A percentile compares a stretch with the other conserved stretches of the same genome.
These are phyloP conservation scores for Cordia subcordata DNA, from an alignment of 257 asterid species.

Conservation along the genomic window DNA sequence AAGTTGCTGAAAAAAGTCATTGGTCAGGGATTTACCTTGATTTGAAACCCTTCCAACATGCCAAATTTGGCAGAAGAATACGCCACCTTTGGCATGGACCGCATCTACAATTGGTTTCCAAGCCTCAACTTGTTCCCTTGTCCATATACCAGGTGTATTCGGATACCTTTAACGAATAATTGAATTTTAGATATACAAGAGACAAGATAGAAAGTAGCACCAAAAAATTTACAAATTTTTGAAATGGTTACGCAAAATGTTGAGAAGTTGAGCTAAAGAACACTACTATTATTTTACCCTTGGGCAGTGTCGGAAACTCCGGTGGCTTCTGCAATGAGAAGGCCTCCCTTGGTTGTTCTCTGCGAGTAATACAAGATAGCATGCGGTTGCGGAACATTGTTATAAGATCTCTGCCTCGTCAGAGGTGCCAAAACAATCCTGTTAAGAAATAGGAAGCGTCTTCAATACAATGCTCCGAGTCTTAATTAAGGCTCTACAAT, in stretches of 20 bases:
- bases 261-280: no score
- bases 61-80: slow-evolving; percentile 29
- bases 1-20: no score
- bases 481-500: neutral
- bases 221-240: neutral
- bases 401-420: slow-evolving; percentile 12
- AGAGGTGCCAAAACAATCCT: slow-evolving; percentile 16
- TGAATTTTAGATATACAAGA: neutral
- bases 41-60: slow-evolving; percentile 22
- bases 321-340: slow-evolving; percentile 31
- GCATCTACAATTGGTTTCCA: slow-evolving; percentile 29
- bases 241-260: neutral
- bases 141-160: slow-evolving; percentile 24
- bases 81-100: slow-evolving; percentile 30
- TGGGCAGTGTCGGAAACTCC: slow-evolving; percentile 47
- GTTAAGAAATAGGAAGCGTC: neutral
- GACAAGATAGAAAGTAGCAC: neutral
- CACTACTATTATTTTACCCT: slow-evolving; percentile 11
- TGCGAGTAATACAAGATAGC: slow-evolving; percentile 16
- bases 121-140: slow-evolving; percentile 27
- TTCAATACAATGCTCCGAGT: neutral
- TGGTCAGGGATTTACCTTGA: slow-evolving; percentile 1
- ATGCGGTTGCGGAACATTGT: slow-evolving; percentile 17
- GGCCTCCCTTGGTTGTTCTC: slow-evolving; percentile 15
- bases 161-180: no score